Conservation (phyloP, 257 asterid genomes). For the Solanum habrochaites region DNA sequence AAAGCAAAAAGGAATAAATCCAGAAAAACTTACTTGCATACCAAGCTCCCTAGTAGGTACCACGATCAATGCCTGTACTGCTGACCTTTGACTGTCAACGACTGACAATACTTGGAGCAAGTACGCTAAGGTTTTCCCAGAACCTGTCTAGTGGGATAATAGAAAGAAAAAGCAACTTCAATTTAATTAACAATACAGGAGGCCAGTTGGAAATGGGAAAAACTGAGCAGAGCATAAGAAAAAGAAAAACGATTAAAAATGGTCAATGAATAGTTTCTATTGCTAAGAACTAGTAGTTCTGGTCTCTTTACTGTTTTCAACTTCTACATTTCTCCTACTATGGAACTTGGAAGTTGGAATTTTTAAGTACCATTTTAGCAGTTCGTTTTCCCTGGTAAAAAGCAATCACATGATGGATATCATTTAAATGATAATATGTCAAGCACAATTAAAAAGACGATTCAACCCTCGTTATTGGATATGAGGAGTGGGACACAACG, state of each 20-base stretch:
- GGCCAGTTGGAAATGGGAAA: neutral
- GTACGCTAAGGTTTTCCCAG: conserved; percentile 93
- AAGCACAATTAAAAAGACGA: neutral
- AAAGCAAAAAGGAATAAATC: neutral
- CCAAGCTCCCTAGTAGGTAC: conserved; percentile 98
- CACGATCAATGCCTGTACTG: conserved; percentile 81
- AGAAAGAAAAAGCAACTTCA: neutral
- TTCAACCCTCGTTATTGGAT: neutral
- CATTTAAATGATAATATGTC: neutral
- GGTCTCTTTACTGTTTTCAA: neutral
- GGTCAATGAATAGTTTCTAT: neutral
- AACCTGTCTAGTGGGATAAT: conserved; percentile 75
- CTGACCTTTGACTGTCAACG: conserved; percentile 52
- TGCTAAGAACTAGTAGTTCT: neutral
- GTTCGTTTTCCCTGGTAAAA: neutral
- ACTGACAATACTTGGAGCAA: conserved; percentile 60
- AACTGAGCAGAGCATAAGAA: neutral
- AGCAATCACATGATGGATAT: neutral
- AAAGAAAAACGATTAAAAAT: neutral
- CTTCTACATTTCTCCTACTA: neutral
- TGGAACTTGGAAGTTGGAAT: neutral
- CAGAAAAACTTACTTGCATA: conserved; percentile 51
- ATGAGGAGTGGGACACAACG: neutral
- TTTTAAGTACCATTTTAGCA: neutral
- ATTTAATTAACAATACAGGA: conserved; percentile 6